Percentiles rank a stretch among this genome's conserved stretches.
phyloP scores from a whole-genome alignment of 148 eudicot genomes.

The Chenopodium formosanum region DNA sequence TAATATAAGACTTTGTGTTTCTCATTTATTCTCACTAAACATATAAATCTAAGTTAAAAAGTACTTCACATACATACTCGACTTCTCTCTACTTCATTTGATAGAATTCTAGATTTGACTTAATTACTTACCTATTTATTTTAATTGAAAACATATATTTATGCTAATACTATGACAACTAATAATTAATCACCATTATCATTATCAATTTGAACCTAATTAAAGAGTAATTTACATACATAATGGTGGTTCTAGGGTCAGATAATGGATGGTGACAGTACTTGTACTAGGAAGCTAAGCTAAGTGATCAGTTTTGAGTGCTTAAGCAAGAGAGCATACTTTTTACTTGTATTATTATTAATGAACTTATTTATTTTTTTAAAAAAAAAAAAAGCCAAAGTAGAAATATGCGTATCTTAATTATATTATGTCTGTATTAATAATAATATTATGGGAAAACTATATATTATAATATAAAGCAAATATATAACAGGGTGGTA shows the following conservation, averaged over 20 bases:
- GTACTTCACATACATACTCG: too few relatives aligned
- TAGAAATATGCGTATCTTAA: conserved; percentile 1
- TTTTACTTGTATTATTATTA: neutral
- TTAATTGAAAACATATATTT: too few relatives aligned
- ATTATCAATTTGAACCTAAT: neutral
- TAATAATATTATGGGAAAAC: neutral
- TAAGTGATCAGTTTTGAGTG: conserved; percentile 23
- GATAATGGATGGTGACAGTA: conserved; percentile 1
- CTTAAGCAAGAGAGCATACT: conserved; percentile 11
- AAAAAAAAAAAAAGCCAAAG: neutral
- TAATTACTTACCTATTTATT: too few relatives aligned
- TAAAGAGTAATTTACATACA: neutral
- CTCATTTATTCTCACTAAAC: too few relatives aligned
- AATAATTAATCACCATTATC: neutral
- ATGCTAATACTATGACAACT: too few relatives aligned
- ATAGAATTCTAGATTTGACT: too few relatives aligned
- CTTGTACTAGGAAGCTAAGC: conserved; percentile 13
- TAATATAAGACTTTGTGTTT: too few relatives aligned
- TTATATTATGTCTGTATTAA: conserved; percentile 11
- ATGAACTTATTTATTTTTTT: neutral
- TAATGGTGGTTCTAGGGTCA: conserved; percentile 18
- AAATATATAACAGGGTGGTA: neutral
- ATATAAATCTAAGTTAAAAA: too few relatives aligned
- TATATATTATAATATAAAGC: neutral
- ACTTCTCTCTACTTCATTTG: too few relatives aligned